Evolutionary conservation across 768 basidiomycete genomes (phyloP), one percentile per base, ranked within the genome.

Genomic region (Tephrocybe sp.): DNA sequence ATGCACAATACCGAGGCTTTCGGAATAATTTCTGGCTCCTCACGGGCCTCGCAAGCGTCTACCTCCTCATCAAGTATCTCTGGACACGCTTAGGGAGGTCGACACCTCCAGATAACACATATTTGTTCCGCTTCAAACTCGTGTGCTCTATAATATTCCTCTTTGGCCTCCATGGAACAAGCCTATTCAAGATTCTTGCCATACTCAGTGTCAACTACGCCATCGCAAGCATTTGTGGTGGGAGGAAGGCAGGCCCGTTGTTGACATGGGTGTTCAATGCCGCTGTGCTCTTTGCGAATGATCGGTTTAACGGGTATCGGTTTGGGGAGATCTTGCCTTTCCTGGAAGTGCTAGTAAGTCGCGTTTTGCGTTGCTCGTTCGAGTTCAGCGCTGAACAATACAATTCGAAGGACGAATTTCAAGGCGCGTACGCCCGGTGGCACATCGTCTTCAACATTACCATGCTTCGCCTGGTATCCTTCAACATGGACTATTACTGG

Each of bases 381-480:
- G 39, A n/a, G 28, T 20, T 46, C 44, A 21, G 11, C 28, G 6
- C 28, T 30, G 28, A 30, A 5, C 5, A 30, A 11, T 5, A 11
- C 5, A 30, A 30, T 30, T 30, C 11, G 11, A 5, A 30, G 28
- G 28, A 49, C 37, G 41, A 55, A 50, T 55, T 54, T n/a, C 72
- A 78, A 64, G 97, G 97, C 5, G 70, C 90, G 15, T 87, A 95
- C 54, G 90, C 94, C 10, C 79, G 93, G 17, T 99, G 97, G 97
- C 83, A 98, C 58, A 77, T 98, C 59, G 81, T 74, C 58, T 98
- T 96, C 76, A 98, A 98, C 66, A 93, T 98, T 58, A 93, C 94
- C 2, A 95, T 95, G 88, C 77, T 98, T 36, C 83, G 96, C 26
- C 77, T 98, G 12, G 77, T 99, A 5, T 95, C 94, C 0, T 99